Evolutionary conservation across 305 asterid genomes (phyloP), one percentile per base, ranked within the genome.

Genomic region (Fraxinus paxiana): DNA sequence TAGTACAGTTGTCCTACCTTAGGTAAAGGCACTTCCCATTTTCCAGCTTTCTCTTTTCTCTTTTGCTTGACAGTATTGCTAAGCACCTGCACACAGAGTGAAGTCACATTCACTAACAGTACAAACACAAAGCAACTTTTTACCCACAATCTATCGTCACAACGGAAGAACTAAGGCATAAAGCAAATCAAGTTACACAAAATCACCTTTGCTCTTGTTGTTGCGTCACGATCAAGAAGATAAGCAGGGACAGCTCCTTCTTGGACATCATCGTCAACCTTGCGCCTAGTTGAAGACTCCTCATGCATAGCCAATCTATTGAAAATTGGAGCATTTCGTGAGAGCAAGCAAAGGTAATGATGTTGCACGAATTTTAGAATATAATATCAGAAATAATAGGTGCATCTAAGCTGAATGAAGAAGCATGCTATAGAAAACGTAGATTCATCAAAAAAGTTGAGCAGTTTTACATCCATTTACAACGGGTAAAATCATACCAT

Each of bases 1-100:
- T 74, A 5, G 77, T 17, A 38, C 3, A 28, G 70, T 33, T 18
- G 15, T 69, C 81, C 15, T 84, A 96, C 99, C 98, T 96, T 96
- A 30, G 99, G 99, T 28, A 96, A 89, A 83, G 98, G 99, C 73
- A 96, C 99, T 79, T 94, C 98, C 99, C 98, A 96, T 86, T 92
- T 94, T 77, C 99, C 99, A 61, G 99, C 99, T 84, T 90, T 96
- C 84, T 94, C 98, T 84, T 96, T 96, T 86, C 97, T 88, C 90
- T 96, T 96, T 83, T 96, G 99, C 88, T 96, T 96, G 73, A 96
- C 88, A 17, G 98, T 94, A 86, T 96, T 94, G 93, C 99, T 96
- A 72, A 96, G 96, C 75, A 90, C 90, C 99, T 94, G 87, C 81
- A 84, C n/a, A 22, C 20, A 41, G 22, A 77, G 82, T 31, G 65